These are phyloP conservation scores for Saccharomyces hybrid DNA, from an alignment of 1,139 yeast species.

Conservation along the genomic window DNA sequence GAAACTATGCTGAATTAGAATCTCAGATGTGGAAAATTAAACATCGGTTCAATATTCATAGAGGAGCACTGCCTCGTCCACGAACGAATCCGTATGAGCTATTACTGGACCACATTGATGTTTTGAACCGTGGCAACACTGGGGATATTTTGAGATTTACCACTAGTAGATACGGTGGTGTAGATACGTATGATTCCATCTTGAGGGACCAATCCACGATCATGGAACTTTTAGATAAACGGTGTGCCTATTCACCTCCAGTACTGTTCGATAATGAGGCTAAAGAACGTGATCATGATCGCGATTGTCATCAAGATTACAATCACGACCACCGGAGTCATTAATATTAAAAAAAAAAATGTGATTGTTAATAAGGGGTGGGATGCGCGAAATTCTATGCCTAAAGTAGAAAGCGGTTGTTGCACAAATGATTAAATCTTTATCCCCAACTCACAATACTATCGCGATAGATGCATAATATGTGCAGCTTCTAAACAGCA, in stretches of 20 bases:
- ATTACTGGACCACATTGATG: slow-evolving; percentile 21
- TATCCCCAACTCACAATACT: neutral
- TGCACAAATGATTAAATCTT: neutral
- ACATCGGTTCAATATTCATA: slow-evolving; percentile 18
- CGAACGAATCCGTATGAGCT: slow-evolving; percentile 21
- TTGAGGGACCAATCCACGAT: neutral
- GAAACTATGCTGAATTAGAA: slow-evolving; percentile 12
- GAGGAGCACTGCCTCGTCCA: slow-evolving; percentile 19
- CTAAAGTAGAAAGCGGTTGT: neutral
- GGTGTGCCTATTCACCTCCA: neutral
- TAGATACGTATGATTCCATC: slow-evolving; percentile 4
- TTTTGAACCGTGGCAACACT: slow-evolving; percentile 23
- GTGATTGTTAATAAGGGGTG: neutral
- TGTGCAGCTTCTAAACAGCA: neutral
- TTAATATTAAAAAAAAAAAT: neutral
- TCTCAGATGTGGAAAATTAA: slow-evolving; percentile 24
- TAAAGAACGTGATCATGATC: neutral
- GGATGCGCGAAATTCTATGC: neutral
- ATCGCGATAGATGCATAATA: neutral
- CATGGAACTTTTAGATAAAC: neutral
- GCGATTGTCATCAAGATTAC: neutral
- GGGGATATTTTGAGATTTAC: slow-evolving; percentile 24
- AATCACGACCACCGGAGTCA: neutral
- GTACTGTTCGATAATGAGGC: neutral
- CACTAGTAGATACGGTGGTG: slow-evolving; percentile 25